Base-by-base conservation (phyloP, 2,329 filamentous ascomycete genomes). In the Xylariales sp. region DNA sequence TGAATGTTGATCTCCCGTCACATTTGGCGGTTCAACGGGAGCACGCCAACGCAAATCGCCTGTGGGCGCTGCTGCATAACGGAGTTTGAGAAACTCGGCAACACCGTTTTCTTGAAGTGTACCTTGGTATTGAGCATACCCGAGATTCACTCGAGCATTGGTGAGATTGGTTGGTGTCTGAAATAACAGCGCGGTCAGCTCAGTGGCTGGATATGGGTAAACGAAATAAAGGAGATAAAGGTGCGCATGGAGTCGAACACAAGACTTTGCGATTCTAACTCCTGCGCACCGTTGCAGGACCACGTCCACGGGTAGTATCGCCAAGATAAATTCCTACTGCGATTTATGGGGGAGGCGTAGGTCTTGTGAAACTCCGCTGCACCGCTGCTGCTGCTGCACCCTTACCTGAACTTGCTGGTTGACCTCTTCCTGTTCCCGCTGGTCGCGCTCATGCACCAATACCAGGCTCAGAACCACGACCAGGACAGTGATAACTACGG, bases 21-120 rank as follows among this genome's bases (percentile, higher is more conserved):
- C 51, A 4, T 41, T 54, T 3, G 52, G 55, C 4, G 73, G 73
- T 23, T 66, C 57, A 13, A 61, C 54, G 1, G 75, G 74, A 14
- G 70, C 67, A 18, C 67, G 59, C 61, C 70, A 79, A 37, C 75
- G 64, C 23, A 75, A 56, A 27, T 72, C 57, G 2, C 65, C 69
- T 1, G 69, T 40, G 5, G 75, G 74, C n/a, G 73, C 59, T 12
- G 65, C 61, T 10, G 75, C 75, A 50, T 69, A 79, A 29, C 72
- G 69, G 53, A 72, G 57, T 11, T 70, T 70, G 4, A 70, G 56
- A 48, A 65, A 75, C 47, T 69, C 57, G 34, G 61, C 61, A 20
- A 74, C 59, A n/a, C 59, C 61, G 19, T 52, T 60, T 17, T 50
- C 44, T 4, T 68, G 55, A 3, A 53, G 46, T 4, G 52, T 51